Evolutionary conservation across 2,329 filamentous ascomycete species (phyloP).

Genomic region (Phaeophleospora eucalypticola): DNA sequence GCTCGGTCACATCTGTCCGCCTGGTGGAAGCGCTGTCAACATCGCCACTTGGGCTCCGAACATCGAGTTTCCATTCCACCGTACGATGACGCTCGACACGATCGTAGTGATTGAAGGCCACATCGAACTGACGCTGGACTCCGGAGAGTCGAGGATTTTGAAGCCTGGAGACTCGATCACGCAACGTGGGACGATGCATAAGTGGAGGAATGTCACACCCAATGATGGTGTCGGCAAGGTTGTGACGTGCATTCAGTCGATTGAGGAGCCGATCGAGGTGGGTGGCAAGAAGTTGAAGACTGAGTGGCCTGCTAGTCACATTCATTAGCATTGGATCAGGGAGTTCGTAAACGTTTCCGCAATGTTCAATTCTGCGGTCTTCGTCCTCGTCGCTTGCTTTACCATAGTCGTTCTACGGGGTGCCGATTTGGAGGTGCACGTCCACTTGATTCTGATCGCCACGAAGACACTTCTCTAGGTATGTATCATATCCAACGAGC

Average conservation of each 20-base stretch:
- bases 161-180: constrained; percentile 15
- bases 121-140: constrained; percentile 16
- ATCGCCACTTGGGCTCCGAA: constrained; percentile 10
- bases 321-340: too few species aligned
- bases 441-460: too few species aligned
- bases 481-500: too few species aligned
- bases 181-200: constrained; percentile 21
- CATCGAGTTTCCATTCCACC: constrained; percentile 5
- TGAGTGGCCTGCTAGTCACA: constrained; percentile 6
- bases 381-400: too few species aligned
- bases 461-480: too few species aligned
- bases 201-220: constrained; percentile 19
- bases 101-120: constrained; percentile 15
- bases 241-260: constrained; percentile 9
- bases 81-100: constrained; percentile 17
- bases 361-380: too few species aligned
- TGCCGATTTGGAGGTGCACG: too few species aligned
- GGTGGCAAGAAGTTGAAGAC: constrained; percentile 12
- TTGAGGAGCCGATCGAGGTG: constrained; percentile 12
- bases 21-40: constrained; percentile 6
- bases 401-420: too few species aligned
- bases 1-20: constrained; percentile 4
- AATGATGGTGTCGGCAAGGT: constrained; percentile 12
- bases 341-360: too few species aligned
- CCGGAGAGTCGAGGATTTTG: constrained; percentile 14